Base-by-base conservation (phyloP, 805 yeast species). In the Barnettozyma wickerhamii region DNA sequence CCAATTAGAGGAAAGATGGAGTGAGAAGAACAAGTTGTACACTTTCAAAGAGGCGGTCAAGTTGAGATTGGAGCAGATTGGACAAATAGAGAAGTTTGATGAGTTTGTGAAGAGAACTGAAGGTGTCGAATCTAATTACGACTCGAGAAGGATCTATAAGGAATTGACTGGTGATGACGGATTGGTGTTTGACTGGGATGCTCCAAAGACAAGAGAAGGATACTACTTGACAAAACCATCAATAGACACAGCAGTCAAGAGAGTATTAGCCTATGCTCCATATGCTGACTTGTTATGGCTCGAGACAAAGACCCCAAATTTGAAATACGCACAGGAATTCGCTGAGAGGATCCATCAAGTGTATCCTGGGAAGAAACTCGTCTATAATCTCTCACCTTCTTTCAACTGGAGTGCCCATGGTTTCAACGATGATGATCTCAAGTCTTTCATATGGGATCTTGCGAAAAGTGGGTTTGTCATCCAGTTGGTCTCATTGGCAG, bases 391-490 rank as follows among this genome's bases (percentile, higher is more conserved):
- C 41, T 70, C 78, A 19, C 84, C 84, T 13, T 71, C 77, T 17
- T 79, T 77, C 62, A 75, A 79, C 59, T 79, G 84, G 81, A 55
- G 66, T 14, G 71, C 68, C 0, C 78, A 77, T 42, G 84, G 83
- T 1, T 79, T 73, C 55, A 52, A 64, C 14, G 72, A 69, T 12
- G 47, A 61, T 14, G 71, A 71, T 39, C 63, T 79, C 37, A 59
- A 68, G 43, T 63, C 64, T 29, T 75, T 77, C 48, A 73, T 75
- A 10, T 68, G 69, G 63, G 78, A 74, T 45, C 58, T 79, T 33
- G 83, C 77, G 19, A 67, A 75, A 52, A 56, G 67, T 34, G 84
- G 84, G 4, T 78, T 75, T 50, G 76, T 75, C 3, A 52, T 79
- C 30, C 84, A 79, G 57, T 64, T 79, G 30, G 75, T 79, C 14